Evolutionary conservation across 306 rosid species (phyloP).

Genomic region (Gynostemma pentaphyllum): DNA sequence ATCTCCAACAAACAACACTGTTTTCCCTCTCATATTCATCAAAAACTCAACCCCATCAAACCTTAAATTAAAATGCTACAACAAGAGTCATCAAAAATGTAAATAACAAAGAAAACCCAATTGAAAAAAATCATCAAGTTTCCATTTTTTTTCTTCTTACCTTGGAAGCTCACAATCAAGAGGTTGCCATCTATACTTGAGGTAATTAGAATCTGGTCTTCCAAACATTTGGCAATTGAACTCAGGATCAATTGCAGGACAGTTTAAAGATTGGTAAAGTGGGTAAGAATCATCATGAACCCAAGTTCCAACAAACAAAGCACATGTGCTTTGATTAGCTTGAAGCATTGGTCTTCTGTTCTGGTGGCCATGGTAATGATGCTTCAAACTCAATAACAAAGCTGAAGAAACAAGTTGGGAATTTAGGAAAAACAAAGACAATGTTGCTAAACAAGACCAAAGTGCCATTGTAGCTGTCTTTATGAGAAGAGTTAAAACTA

Average conservation of each 20-base stretch:
- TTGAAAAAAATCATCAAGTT: background rate
- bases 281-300: constrained; percentile 71
- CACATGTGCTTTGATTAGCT: constrained; percentile 60
- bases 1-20: constrained; percentile 86
- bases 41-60: constrained; percentile 77
- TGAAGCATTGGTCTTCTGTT: constrained; percentile 42
- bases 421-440: constrained; percentile 30
- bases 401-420: constrained; percentile 37
- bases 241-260: constrained; percentile 76
- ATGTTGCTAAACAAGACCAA: constrained; percentile 14
- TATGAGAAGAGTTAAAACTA: constrained; percentile 9
- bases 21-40: constrained; percentile 63
- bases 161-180: constrained; percentile 93
- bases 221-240: constrained; percentile 90
- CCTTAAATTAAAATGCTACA: constrained; percentile 53
- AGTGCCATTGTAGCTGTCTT: constrained; percentile 1
- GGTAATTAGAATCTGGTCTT: constrained; percentile 82
- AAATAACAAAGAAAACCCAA: background rate
- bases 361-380: constrained; percentile 39
- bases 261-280: constrained; percentile 50
- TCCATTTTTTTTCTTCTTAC: constrained; percentile 23
- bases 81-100: constrained; percentile 22
- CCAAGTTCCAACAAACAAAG: constrained; percentile 81
- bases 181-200: constrained; percentile 79
- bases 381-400: constrained; percentile 39